Evolutionary conservation across 306 rosid species (phyloP).

Genomic region (Chamaecrista fasciculata): DNA sequence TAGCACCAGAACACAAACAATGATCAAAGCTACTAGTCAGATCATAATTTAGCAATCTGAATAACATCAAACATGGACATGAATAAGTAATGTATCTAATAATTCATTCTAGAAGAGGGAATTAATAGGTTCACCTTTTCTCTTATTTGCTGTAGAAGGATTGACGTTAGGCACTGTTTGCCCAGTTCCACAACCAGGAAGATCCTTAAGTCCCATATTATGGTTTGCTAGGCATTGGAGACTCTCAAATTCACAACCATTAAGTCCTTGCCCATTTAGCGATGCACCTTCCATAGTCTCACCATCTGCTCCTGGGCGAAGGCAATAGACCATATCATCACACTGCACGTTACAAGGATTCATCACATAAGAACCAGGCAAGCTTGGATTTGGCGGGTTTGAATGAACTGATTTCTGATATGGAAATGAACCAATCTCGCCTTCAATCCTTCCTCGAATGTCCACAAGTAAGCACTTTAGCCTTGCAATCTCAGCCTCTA

Average conservation of each 20-base stretch:
- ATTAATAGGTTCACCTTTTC: constrained; percentile 50
- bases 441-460: constrained; percentile 94
- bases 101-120: background rate
- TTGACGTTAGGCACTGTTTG: constrained; percentile 41
- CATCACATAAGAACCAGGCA: constrained; percentile 57
- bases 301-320: constrained; percentile 54
- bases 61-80: background rate
- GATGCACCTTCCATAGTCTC: constrained; percentile 44
- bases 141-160: constrained; percentile 50
- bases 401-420: constrained; percentile 67
- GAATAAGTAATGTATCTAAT: background rate
- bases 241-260: constrained; percentile 81
- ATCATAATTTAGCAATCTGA: constrained; percentile 12
- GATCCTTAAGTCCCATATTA: constrained; percentile 60
- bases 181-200: constrained; percentile 56
- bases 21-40: background rate
- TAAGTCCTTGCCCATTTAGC: constrained; percentile 49
- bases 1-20: constrained; percentile 18
- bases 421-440: constrained; percentile 90
- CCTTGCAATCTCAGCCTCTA: constrained; percentile 91
- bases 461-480: constrained; percentile 94
- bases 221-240: constrained; percentile 73
- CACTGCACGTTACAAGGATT: constrained; percentile 91
- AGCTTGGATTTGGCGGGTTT: constrained; percentile 31
- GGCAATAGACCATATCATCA: constrained; percentile 78